Base-by-base conservation (phyloP, 2,329 filamentous ascomycete species). In the Monilinia polystroma region DNA sequence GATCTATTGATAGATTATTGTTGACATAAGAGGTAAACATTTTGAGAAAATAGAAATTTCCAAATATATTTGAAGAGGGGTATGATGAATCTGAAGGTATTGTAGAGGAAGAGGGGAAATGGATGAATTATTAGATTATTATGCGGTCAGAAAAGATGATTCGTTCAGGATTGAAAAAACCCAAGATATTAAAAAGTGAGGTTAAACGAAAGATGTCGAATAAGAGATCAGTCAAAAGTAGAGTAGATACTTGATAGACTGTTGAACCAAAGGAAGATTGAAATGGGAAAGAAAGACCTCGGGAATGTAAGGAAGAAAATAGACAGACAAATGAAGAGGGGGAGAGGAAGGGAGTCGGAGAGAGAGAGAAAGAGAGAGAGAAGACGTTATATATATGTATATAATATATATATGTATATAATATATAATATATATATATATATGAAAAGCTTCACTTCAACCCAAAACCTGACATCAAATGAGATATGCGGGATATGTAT, bases 401-500 rank as follows among this genome's bases (percentile, higher is more conserved):
- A 52, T 54, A 63, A 54, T 29, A 52, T 53, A 52, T 54, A 63
- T 54, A 54, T 29, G 41, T 53, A 52, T 54, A 63, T 54, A n/a
- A n/a, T n/a, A n/a, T n/a, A n/a, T n/a, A n/a, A 55, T 35, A 11
- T 55, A 32, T 32, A 18, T 32, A 54, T 29, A 52, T 53, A 52
- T 54, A 63, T 54, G 32, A 23, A 63, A 63, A 53, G 45, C 7
- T 23, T 43, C 35, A 63, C 59, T 41, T 63, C 7, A 2, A n/a
- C 29, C 14, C 14, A 47, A 38, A 66, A 60, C 23, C 54, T 51
- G 29, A 55, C n/a, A 43, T 41, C 38, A 59, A 59, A 59, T 65
- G 54, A 65, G 59, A 65, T 59, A 65, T 59, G 32, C 4, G 32
- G 54, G 45, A 65, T 59, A 45, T 43, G 54, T 65, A 23, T 23